A percentile compares a stretch with the other conserved stretches of the same genome.
Conservation (phyloP, 148 eudicot genomes). For the Rhododendron williamsianum region DNA sequence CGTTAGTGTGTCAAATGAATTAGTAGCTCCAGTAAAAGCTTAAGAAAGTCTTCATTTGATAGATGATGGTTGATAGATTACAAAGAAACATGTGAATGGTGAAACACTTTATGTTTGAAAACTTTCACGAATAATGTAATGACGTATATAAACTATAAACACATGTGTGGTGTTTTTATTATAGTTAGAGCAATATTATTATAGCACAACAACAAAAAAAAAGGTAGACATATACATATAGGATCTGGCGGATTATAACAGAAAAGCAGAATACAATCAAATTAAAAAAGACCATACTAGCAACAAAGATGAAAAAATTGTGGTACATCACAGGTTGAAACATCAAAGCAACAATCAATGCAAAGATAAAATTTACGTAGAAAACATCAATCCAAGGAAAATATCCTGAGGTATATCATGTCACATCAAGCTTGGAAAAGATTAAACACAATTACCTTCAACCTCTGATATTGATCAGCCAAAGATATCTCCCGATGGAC, state of each 20-base stretch:
- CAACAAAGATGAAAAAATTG: neutral
- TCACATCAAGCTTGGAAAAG: neutral
- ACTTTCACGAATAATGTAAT: neutral
- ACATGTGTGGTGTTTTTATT: neutral
- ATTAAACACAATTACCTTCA: conserved; percentile 53
- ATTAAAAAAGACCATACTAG: neutral
- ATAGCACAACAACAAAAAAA: neutral
- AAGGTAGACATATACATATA: neutral
- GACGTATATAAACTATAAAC: neutral
- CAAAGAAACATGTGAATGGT: neutral
- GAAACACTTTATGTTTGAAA: neutral
- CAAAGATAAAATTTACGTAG: neutral
- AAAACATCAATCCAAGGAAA: neutral
- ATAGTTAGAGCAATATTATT: neutral
- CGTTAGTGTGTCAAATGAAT: neutral
- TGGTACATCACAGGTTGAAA: neutral
- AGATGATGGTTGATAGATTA: neutral
- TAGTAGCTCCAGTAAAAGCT: neutral
- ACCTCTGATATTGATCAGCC: conserved; percentile 80
- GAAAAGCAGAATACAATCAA: neutral
- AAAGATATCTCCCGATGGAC: conserved; percentile 86
- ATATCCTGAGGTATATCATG: neutral
- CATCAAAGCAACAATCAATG: neutral
- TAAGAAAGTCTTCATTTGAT: neutral
- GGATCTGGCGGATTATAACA: neutral